These are phyloP conservation scores for Lathyrus sativus DNA, from an alignment of 306 rosid species.

Conservation along the genomic window DNA sequence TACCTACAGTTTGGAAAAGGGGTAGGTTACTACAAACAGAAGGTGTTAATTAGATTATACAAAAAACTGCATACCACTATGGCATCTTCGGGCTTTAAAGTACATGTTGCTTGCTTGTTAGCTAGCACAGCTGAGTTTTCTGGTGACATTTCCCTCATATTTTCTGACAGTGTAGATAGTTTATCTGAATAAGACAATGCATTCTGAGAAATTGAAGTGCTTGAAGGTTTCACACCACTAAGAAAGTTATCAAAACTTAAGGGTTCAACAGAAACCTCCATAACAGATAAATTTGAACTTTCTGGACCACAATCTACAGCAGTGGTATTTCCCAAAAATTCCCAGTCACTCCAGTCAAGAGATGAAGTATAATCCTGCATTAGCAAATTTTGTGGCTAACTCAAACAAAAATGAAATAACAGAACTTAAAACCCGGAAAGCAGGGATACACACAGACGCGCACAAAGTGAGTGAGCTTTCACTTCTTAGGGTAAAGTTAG, in stretches of 20 bases:
- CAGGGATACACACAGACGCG: not conserved
- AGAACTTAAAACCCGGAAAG: constrained; percentile 13
- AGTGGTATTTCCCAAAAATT: constrained; percentile 47
- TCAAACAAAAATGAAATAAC: constrained; percentile 25
- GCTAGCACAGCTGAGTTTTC: constrained; percentile 36
- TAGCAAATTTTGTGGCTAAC: constrained; percentile 33
- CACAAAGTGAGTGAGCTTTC: not conserved
- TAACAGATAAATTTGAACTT: constrained; percentile 44
- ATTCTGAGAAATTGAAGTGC: constrained; percentile 37
- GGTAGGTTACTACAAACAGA: constrained; percentile 12
- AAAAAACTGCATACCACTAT: constrained; percentile 48
- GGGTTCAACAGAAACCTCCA: no score
- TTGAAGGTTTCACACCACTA: constrained; percentile 31
- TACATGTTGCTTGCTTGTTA: constrained; percentile 34
- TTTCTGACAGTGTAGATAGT: constrained; percentile 41
- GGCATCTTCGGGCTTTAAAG: constrained; percentile 33
- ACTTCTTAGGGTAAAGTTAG: not conserved
- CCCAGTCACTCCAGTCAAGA: constrained; percentile 75
- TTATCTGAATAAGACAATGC: constrained; percentile 43
- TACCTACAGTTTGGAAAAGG: constrained; percentile 3
- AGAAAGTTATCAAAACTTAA: constrained; percentile 58
- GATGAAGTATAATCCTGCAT: constrained; percentile 61
- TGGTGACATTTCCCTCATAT: constrained; percentile 34
- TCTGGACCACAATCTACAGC: constrained; percentile 30
- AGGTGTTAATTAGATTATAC: not conserved